phyloP scores from a whole-genome alignment of 2,329 filamentous ascomycete genomes.

The Fusarium albidum region DNA sequence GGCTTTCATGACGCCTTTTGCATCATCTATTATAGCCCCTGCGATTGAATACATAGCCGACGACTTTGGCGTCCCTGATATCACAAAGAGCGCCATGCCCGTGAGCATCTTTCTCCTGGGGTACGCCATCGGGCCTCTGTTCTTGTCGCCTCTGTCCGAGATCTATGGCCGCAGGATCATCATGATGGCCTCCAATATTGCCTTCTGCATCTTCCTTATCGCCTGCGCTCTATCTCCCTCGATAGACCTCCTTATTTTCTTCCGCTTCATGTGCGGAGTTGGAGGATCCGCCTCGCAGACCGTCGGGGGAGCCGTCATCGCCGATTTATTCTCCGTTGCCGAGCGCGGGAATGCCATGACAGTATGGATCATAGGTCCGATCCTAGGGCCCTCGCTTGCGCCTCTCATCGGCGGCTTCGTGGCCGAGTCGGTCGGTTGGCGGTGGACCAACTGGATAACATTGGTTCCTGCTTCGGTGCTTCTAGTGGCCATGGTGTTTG shows the following conservation, averaged over 20 bases:
- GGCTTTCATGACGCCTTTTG: slow-evolving; percentile 71
- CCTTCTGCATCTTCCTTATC: slow-evolving; percentile 70
- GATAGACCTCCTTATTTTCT: slow-evolving; percentile 64
- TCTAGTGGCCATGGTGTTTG: slow-evolving; percentile 36
- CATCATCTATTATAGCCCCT: slow-evolving; percentile 67
- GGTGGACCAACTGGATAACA: slow-evolving; percentile 62
- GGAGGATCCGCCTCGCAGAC: slow-evolving; percentile 64
- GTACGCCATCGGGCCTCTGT: slow-evolving; percentile 64
- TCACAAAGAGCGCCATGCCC: slow-evolving; percentile 57
- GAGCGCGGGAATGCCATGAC: slow-evolving; percentile 58
- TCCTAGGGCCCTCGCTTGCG: slow-evolving; percentile 61
- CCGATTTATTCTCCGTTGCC: slow-evolving; percentile 60
- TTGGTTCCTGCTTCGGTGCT: slow-evolving; percentile 51
- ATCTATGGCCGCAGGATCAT: slow-evolving; percentile 69
- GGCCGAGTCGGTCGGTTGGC: slow-evolving; percentile 58
- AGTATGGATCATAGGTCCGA: slow-evolving; percentile 65
- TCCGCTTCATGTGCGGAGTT: slow-evolving; percentile 66
- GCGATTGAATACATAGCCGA: slow-evolving; percentile 55
- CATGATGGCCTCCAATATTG: slow-evolving; percentile 63
- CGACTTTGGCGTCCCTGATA: slow-evolving; percentile 45
- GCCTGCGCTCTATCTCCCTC: slow-evolving; percentile 68
- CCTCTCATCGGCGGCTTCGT: slow-evolving; percentile 60
- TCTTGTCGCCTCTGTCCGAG: slow-evolving; percentile 67
- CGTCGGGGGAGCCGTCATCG: slow-evolving; percentile 62
- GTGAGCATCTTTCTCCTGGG: slow-evolving; percentile 70